Evolutionary conservation across 441 rosid genomes (phyloP).

Genomic region (Erodium texanum): DNA sequence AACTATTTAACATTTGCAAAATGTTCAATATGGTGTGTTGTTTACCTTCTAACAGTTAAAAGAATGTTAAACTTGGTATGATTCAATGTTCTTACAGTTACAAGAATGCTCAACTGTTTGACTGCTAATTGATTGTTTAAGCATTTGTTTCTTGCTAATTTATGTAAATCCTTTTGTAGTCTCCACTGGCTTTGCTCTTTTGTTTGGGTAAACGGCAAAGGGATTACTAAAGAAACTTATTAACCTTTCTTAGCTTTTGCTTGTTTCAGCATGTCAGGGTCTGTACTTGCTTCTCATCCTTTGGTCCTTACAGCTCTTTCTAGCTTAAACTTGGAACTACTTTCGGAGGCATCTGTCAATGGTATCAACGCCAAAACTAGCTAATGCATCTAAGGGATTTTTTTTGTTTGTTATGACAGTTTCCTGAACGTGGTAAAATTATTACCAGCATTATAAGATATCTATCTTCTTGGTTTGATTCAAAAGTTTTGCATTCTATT

Average conservation of each 20-base stretch:
- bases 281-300: slow-evolving; percentile 84
- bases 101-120: not conserved
- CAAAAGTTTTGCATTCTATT: not conserved
- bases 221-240: too few relatives aligned
- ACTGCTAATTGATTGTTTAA: slow-evolving; percentile 6
- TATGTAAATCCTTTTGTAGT: too few relatives aligned
- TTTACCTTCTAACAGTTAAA: not conserved
- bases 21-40: not conserved
- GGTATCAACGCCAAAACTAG: slow-evolving; percentile 41
- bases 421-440: not conserved
- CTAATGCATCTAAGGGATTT: slow-evolving; percentile 13
- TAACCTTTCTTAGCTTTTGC: slow-evolving; percentile 18
- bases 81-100: not conserved
- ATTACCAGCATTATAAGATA: not conserved
- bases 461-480: not conserved
- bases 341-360: slow-evolving; percentile 95
- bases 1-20: not conserved
- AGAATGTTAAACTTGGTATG: not conserved
- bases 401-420: not conserved
- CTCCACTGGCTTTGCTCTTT: too few relatives aligned
- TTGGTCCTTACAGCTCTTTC: slow-evolving; percentile 84
- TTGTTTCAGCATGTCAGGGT: slow-evolving; percentile 78
- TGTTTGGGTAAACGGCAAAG: too few relatives aligned
- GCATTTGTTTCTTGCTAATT: too few relatives aligned
- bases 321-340: slow-evolving; percentile 76